These are phyloP conservation scores for Piedraia hortae DNA, from an alignment of 2,329 filamentous ascomycete genomes.

Conservation along the genomic window DNA sequence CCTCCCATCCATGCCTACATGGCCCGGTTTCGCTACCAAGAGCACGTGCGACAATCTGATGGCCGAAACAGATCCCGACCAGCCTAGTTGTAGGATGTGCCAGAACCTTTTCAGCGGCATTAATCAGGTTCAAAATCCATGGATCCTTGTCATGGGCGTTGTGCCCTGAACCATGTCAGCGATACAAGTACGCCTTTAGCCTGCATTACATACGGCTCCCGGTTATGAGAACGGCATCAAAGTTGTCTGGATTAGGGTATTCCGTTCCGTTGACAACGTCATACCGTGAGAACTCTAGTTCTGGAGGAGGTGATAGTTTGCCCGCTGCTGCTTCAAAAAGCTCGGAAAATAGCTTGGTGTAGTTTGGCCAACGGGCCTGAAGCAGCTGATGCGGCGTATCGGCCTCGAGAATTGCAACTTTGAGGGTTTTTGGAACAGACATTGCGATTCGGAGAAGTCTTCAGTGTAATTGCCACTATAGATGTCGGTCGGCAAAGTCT, in stretches of 20 bases:
- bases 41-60: slow-evolving; percentile 57
- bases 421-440: too few relatives aligned
- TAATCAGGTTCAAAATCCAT: slow-evolving; percentile 52
- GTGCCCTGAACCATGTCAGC: slow-evolving; percentile 21
- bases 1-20: slow-evolving; percentile 50
- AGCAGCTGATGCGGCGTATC: slow-evolving; percentile 46
- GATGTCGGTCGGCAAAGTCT: too few relatives aligned
- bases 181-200: background rate
- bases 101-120: slow-evolving; percentile 34
- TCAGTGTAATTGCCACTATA: too few relatives aligned
- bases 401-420: slow-evolving; percentile 69
- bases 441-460: too few relatives aligned
- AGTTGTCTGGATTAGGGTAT: slow-evolving; percentile 44
- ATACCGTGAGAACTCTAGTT: slow-evolving; percentile 33
- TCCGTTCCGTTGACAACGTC: slow-evolving; percentile 38
- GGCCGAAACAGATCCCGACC: slow-evolving; percentile 68
- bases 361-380: slow-evolving; percentile 37
- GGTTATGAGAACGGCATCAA: slow-evolving; percentile 64
- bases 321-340: slow-evolving; percentile 24
- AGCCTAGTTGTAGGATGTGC: slow-evolving; percentile 34
- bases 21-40: slow-evolving; percentile 38
- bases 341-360: slow-evolving; percentile 33
- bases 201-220: slow-evolving; percentile 21
- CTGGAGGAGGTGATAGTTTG: slow-evolving; percentile 15
- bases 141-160: slow-evolving; percentile 45